These are phyloP conservation scores for Linnemannia zychae DNA, from an alignment of 192 early-diverging fungal species.

Conservation along the genomic window DNA sequence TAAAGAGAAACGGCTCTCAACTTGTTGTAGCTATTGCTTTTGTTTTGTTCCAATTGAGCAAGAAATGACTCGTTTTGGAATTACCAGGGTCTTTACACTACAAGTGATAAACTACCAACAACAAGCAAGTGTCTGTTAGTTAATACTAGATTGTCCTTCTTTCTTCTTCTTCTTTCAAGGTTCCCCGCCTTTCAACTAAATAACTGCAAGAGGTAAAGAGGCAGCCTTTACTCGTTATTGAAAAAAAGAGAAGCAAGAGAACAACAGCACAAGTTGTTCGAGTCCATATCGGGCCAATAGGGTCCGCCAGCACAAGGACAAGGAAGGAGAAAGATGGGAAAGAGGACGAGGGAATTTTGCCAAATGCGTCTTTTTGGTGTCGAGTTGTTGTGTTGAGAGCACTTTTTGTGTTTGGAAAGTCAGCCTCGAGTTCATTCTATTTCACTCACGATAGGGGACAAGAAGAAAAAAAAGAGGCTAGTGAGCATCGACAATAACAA, in stretches of 20 bases:
- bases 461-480: background rate
- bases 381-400: background rate
- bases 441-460: background rate
- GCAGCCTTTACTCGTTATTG: no score
- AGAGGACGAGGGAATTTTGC: background rate
- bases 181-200: no score
- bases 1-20: no score
- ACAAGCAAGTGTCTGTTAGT: no score
- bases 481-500: background rate
- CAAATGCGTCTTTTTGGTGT: background rate
- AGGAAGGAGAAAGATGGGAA: background rate
- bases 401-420: background rate
- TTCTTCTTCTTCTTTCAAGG: no score
- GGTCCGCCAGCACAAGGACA: background rate
- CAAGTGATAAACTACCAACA: no score
- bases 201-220: no score
- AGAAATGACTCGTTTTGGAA: no score
- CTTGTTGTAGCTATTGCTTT: background rate
- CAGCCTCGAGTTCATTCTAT: background rate
- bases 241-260: no score
- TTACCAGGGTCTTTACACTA: no score
- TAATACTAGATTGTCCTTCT: no score
- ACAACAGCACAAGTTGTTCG: background rate
- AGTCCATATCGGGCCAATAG: constrained; percentile 3
- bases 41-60: no score